phyloP scores from a whole-genome alignment of 331 rosid genomes.

The Quercus tomentella region DNA sequence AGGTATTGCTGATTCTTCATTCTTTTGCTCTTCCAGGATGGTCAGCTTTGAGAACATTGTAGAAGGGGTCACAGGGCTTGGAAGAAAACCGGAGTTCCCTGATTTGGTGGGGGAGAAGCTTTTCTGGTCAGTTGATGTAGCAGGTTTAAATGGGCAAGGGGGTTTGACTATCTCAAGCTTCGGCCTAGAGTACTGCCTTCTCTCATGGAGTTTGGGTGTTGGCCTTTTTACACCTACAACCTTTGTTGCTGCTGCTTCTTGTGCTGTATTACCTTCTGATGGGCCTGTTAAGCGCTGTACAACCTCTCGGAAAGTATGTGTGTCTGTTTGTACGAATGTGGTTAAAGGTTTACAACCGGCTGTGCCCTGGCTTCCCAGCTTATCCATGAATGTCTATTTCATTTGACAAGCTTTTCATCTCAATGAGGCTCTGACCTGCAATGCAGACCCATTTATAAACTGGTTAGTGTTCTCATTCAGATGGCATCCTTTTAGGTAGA shows the following conservation, averaged over 20 bases:
- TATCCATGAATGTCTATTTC: constrained; percentile 36
- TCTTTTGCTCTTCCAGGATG: constrained; percentile 38
- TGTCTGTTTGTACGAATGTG: constrained; percentile 74
- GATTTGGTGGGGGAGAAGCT: constrained; percentile 7
- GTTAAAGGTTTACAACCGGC: constrained; percentile 51
- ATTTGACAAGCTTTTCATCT: neutral
- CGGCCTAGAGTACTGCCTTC: constrained; percentile 76
- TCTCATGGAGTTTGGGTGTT: constrained; percentile 67
- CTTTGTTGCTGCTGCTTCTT: constrained; percentile 24
- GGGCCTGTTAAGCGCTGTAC: constrained; percentile 83
- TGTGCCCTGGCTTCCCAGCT: constrained; percentile 26
- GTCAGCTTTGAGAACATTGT: constrained; percentile 51
- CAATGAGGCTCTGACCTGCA: neutral
- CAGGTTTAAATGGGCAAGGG: constrained; percentile 11
- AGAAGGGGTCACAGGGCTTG: constrained; percentile 74
- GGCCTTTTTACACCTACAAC: constrained; percentile 21
- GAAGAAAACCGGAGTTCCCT: constrained; percentile 25
- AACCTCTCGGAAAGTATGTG: constrained; percentile 62
- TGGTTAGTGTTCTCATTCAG: neutral
- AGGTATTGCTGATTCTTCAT: neutral
- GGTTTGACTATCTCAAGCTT: constrained; percentile 84
- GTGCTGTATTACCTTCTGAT: constrained; percentile 30
- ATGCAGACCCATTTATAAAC: neutral
- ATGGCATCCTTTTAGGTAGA: neutral
- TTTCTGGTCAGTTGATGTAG: neutral